Base-by-base conservation (phyloP, 2,329 filamentous ascomycete species). In the Stemphylium lycopersici region DNA sequence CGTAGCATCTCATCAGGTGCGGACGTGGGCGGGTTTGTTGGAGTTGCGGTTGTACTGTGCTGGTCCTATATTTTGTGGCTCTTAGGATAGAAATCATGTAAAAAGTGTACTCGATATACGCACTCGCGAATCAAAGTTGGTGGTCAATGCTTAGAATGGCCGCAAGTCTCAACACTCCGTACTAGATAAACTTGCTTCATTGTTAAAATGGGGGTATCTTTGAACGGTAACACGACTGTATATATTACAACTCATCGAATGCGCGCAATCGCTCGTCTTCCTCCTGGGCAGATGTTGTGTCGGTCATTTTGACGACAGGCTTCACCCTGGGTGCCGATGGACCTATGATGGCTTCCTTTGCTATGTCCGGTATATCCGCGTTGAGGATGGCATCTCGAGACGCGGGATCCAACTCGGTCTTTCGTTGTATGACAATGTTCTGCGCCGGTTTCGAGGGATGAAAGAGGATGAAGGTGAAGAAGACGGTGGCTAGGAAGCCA, bases 381-480 rank as follows among this genome's bases (percentile, higher is more conserved):
- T 72, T 60, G 15, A 61, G 29, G n/a, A 72, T 58, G 22, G 65
- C 61, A 2, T 56, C 60, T 31, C 62, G 65, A 2, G 63, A 48
- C 2, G 52, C 52, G 29, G 67, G 61, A 22, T 67, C 61, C 3
- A 67, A 55, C 2, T 45, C 34, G 1, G 41, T 48, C 10, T 61
- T 58, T 1, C 52, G 51, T 13, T 59, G 26, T 6, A 52, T 31
- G 8, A 46, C 39, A 12, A 40, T 20, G 10, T 67, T 48, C 15
- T 24, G 31, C 2, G 56, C 55, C 1, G 69, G 63, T 39, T 58
- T 69, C 22, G 73, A 56, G 8, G 73, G 69, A 41, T 73, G 67
- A 36, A 76, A 69, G 29, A 75, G 50, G 6, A 84, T 71, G 3
- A 82, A 56, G 15, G 84, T 55, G 2, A 84, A 61, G 32, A 88